phyloP scores from a whole-genome alignment of 1,284 basidiomycete genomes.

The Ceratobasidium sp. region DNA sequence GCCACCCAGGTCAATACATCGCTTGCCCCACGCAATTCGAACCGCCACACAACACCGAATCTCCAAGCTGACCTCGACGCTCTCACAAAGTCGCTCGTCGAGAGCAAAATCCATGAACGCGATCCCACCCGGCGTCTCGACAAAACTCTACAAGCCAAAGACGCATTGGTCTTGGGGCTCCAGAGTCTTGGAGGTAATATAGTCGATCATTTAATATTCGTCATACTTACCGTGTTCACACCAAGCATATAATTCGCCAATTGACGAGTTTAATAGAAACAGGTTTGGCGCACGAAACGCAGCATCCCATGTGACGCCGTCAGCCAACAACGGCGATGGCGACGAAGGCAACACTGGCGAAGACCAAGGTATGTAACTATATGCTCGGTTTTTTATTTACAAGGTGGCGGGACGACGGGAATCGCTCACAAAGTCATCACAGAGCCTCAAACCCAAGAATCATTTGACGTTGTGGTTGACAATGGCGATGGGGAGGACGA shows the following conservation, averaged over 20 bases:
- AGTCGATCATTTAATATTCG: not conserved
- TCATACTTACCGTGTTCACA: not conserved
- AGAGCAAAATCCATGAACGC: not conserved
- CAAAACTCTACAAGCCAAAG: not conserved
- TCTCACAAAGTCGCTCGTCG: not conserved
- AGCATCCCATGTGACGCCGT: not conserved
- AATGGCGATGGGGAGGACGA: not conserved
- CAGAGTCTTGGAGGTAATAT: constrained; percentile 11
- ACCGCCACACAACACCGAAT: not conserved
- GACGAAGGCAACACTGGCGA: not conserved
- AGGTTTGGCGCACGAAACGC: constrained; percentile 12
- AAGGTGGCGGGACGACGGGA: not conserved
- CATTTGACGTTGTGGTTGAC: constrained; percentile 1
- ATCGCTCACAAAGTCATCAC: not conserved
- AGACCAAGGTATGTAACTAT: not conserved
- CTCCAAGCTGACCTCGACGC: constrained; percentile 3
- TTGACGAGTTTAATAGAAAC: constrained; percentile 6
- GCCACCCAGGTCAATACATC: constrained; percentile 9
- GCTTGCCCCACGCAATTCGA: constrained; percentile 16
- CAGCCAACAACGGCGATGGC: not conserved
- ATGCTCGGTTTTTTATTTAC: not conserved
- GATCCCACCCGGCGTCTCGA: not conserved
- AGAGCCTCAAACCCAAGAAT: not conserved
- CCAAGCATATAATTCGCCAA: constrained; percentile 5
- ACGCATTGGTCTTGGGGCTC: not conserved